Conservation (phyloP, 345 rosid genomes). For the Salix koriyanagi region DNA sequence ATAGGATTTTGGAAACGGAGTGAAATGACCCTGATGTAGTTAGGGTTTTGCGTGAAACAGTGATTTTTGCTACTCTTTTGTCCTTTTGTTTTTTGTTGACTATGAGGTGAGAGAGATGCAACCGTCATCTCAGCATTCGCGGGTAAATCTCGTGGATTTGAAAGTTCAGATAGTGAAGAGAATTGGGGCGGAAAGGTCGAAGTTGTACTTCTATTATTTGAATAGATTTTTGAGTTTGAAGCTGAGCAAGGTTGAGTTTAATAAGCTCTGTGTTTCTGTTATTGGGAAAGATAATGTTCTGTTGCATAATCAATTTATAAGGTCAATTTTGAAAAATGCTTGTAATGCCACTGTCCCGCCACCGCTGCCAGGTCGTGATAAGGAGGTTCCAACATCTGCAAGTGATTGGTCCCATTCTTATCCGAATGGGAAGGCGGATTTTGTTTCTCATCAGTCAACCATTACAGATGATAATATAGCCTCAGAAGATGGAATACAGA, state of each 20-base stretch:
- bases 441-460: conserved; percentile 12
- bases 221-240: conserved; percentile 34
- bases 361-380: conserved; percentile 7
- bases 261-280: conserved; percentile 30
- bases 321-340: conserved; percentile 42
- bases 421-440: conserved; percentile 31
- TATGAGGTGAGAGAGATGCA: conserved; percentile 26
- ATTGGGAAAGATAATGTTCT: conserved; percentile 40
- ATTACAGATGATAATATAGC: conserved; percentile 9
- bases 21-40: conserved; percentile 11
- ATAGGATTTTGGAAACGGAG: conserved; percentile 12
- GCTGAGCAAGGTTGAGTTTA: conserved; percentile 33
- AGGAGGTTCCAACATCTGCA: conserved; percentile 10
- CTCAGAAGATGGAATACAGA: conserved; percentile 12
- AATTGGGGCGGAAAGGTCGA: conserved; percentile 36
- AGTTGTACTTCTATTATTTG: conserved; percentile 33
- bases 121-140: conserved; percentile 13
- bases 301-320: conserved; percentile 42
- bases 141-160: conserved; percentile 28
- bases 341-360: conserved; percentile 32
- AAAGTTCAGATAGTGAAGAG: conserved; percentile 34
- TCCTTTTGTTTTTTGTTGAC: conserved; percentile 4
- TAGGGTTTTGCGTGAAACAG: background rate
- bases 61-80: background rate
- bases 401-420: conserved; percentile 8